These are phyloP conservation scores for Phyllosticta ampelicida DNA, from an alignment of 2,329 filamentous ascomycete genomes.

Conservation along the genomic window DNA sequence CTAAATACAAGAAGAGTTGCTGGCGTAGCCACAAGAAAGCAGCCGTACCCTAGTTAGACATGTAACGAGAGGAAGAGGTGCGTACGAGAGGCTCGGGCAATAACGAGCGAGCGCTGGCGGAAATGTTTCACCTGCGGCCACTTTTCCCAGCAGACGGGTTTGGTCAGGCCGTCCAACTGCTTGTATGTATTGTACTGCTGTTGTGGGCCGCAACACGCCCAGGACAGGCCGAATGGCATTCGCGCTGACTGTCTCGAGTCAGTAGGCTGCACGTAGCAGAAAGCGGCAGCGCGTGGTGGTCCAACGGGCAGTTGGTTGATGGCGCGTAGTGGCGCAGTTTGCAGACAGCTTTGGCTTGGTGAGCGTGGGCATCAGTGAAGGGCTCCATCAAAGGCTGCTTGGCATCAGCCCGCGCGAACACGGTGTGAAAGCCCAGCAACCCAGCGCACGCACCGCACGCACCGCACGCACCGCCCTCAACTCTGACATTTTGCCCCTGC, in stretches of 20 bases:
- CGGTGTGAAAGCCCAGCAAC: not conserved
- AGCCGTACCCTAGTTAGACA: not conserved
- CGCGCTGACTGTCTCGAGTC: too few species aligned
- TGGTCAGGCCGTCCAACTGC: not conserved
- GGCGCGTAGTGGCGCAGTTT: not conserved
- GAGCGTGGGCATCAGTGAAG: too few species aligned
- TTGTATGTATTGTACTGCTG: too few species aligned
- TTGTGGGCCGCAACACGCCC: not conserved
- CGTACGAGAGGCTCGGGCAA: not conserved
- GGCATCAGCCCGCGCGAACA: not conserved
- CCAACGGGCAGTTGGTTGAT: not conserved
- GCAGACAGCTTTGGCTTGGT: not conserved
- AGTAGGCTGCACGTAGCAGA: not conserved
- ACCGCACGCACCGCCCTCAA: conserved; percentile 6
- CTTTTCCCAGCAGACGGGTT: not conserved
- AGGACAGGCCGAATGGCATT: too few species aligned
- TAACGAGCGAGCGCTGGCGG: not conserved
- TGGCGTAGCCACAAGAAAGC: not conserved
- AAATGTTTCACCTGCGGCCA: not conserved
- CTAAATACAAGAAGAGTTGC: not conserved
- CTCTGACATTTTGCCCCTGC: not conserved
- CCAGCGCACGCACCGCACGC: conserved; percentile 7
- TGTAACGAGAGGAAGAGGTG: not conserved
- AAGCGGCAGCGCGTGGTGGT: not conserved
- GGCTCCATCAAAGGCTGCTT: not conserved